These are phyloP conservation scores for Xylaria digitata DNA, from an alignment of 2,329 filamentous ascomycete species.

Conservation along the genomic window DNA sequence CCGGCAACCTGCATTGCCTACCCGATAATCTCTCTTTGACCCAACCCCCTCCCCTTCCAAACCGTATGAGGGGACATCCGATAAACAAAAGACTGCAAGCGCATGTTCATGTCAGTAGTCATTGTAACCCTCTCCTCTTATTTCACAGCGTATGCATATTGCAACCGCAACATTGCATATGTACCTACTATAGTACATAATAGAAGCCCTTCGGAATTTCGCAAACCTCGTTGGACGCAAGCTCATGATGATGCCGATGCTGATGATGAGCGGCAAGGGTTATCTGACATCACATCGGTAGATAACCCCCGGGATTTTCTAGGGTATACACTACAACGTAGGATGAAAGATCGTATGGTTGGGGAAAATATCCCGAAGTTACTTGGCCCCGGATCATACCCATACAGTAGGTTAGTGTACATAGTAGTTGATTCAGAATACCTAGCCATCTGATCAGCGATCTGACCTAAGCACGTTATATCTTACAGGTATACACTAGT, in stretches of 20 bases:
- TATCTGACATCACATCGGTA: slow-evolving; percentile 8
- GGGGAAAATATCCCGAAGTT: background rate
- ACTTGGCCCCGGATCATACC: background rate
- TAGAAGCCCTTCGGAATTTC: too few species aligned
- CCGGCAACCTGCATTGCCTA: background rate
- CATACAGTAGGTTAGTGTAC: background rate
- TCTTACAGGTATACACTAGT: background rate
- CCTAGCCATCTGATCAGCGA: background rate
- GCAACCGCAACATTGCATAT: background rate
- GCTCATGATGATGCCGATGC: too few species aligned
- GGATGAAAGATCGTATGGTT: background rate
- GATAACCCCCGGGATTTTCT: slow-evolving; percentile 7
- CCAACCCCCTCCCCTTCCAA: background rate
- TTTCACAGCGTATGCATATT: background rate
- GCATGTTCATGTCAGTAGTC: background rate
- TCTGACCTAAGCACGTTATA: slow-evolving; percentile 13
- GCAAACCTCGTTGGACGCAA: too few species aligned
- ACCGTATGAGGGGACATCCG: background rate
- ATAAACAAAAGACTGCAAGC: background rate
- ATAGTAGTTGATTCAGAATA: background rate
- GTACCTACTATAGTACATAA: too few species aligned
- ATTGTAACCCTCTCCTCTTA: background rate
- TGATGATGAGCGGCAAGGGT: background rate
- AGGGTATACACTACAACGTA: background rate
- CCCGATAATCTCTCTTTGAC: background rate